Evolutionary conservation across 1,284 basidiomycete genomes (phyloP).

Genomic region (Cutaneotrichosporon daszewskae): DNA sequence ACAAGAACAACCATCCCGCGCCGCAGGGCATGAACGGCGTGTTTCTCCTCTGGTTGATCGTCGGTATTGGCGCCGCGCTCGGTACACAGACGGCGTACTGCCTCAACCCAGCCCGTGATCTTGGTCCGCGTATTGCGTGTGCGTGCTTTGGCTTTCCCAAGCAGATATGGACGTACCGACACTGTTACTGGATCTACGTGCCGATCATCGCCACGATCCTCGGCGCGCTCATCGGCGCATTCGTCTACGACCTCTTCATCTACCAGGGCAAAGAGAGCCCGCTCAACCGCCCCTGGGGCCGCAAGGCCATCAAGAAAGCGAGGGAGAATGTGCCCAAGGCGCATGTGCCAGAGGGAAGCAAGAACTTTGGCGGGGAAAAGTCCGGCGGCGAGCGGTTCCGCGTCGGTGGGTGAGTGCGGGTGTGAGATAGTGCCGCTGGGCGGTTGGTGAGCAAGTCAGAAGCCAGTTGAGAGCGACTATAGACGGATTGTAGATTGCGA

Average conservation of each 20-base stretch:
- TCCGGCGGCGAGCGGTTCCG: no score
- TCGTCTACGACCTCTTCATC: constrained; percentile 12
- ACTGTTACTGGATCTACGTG: constrained; percentile 22
- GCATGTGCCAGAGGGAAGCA: no score
- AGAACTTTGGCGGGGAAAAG: no score
- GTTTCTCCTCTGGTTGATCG: constrained; percentile 6
- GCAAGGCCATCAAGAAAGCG: not conserved
- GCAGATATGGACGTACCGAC: constrained; percentile 22
- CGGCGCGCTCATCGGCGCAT: constrained; percentile 6
- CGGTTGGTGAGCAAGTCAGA: no score
- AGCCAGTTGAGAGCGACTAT: no score
- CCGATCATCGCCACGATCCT: constrained; percentile 6
- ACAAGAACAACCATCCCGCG: constrained; percentile 10
- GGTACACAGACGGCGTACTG: constrained; percentile 16
- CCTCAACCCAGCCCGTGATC: constrained; percentile 35
- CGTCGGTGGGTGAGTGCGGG: no score
- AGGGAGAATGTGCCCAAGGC: no score
- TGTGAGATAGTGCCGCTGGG: no score
- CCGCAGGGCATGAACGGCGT: constrained; percentile 11
- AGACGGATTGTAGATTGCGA: no score
- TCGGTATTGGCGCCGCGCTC: constrained; percentile 13
- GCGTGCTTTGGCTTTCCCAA: constrained; percentile 27
- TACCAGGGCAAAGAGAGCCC: constrained; percentile 10
- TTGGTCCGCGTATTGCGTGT: constrained; percentile 31
- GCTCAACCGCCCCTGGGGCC: constrained; percentile 8